phyloP scores from a whole-genome alignment of 805 yeast genomes.

The Candida glaebosa region DNA sequence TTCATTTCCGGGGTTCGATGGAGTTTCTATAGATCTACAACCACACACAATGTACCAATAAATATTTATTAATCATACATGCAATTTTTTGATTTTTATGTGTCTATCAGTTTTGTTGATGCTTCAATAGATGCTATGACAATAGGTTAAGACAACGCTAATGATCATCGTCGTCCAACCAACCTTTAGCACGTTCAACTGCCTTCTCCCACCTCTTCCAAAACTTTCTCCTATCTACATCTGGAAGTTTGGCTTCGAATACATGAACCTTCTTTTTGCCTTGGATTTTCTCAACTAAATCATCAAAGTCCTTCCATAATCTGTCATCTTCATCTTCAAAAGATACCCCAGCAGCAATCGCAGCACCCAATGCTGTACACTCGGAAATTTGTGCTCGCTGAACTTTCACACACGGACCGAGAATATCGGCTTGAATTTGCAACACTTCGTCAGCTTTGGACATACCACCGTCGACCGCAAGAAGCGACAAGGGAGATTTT shows the following conservation, averaged over 20 bases:
- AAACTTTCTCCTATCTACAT: slow-evolving; percentile 53
- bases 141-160: no score
- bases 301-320: slow-evolving; percentile 74
- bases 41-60: no score
- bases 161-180: slow-evolving; percentile 52
- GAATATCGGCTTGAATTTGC: slow-evolving; percentile 90
- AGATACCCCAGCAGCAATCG: slow-evolving; percentile 87
- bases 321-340: slow-evolving; percentile 47
- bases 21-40: no score
- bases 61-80: no score
- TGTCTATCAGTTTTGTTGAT: no score
- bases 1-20: no score
- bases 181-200: slow-evolving; percentile 72
- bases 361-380: slow-evolving; percentile 95
- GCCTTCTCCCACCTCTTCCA: slow-evolving; percentile 87
- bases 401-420: slow-evolving; percentile 83
- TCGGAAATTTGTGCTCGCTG: slow-evolving; percentile 79
- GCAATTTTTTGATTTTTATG: no score
- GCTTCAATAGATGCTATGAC: no score
- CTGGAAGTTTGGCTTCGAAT: slow-evolving; percentile 45
- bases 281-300: slow-evolving; percentile 47
- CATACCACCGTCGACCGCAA: slow-evolving; percentile 95
- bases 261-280: slow-evolving; percentile 25
- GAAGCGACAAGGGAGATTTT: slow-evolving; percentile 43
- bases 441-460: slow-evolving; percentile 85